Percentiles rank a stretch among this genome's conserved stretches.
Evolutionary conservation across 2,329 filamentous ascomycete genomes (phyloP).

Genomic region (Phialocephala sp.): DNA sequence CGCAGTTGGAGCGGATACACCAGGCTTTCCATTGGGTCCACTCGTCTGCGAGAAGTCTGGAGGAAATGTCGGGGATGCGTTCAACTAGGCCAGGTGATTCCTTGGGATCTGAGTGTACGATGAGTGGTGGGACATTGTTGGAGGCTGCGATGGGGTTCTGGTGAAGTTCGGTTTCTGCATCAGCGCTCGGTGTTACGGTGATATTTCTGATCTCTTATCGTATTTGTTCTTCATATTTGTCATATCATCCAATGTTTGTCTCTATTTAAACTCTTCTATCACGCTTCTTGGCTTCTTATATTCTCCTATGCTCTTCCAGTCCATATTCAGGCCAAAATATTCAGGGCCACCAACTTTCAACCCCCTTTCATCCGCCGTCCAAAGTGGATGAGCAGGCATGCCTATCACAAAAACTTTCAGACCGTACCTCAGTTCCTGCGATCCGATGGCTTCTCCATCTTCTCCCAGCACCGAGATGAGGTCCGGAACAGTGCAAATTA

Average conservation of each 20-base stretch:
- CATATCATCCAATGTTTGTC: background rate
- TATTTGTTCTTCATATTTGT: background rate
- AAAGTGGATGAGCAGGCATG: constrained; percentile 53
- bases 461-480: constrained; percentile 45
- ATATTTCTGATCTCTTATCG: background rate
- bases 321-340: constrained; percentile 41
- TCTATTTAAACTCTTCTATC: constrained; percentile 19
- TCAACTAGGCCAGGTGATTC: background rate
- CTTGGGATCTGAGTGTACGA: background rate
- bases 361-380: constrained; percentile 46
- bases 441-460: constrained; percentile 54
- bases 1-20: constrained; percentile 12
- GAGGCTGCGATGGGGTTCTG: background rate
- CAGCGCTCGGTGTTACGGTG: background rate
- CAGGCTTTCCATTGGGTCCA: constrained; percentile 11
- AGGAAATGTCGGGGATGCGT: constrained; percentile 14
- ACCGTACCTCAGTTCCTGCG: constrained; percentile 55
- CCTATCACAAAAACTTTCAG: constrained; percentile 54
- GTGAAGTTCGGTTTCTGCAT: background rate
- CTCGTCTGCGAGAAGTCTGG: background rate
- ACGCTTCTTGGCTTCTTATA: constrained; percentile 26
- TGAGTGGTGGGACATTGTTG: background rate
- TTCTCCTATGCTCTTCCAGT: constrained; percentile 21
- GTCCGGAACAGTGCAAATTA: constrained; percentile 40
- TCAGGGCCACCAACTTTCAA: constrained; percentile 46